Evolutionary conservation across 371 early-diverging fungal genomes (phyloP).

Genomic region (Vairimorpha necatrix): DNA sequence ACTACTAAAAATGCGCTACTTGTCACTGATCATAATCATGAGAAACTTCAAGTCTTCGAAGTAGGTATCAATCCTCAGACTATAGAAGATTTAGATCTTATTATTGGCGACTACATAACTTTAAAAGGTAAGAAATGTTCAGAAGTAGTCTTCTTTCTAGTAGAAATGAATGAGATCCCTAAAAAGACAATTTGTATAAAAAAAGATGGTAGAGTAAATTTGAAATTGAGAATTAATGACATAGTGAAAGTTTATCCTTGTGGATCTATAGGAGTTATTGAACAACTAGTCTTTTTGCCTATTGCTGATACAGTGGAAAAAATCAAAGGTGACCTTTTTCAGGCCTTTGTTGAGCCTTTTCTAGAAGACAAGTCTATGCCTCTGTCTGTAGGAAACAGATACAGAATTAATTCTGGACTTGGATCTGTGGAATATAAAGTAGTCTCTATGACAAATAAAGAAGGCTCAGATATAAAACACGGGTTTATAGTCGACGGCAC

Average conservation of each 20-base stretch:
- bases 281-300: slow-evolving; percentile 85
- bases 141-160: slow-evolving; percentile 85
- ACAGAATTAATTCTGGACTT: slow-evolving; percentile 84
- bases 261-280: slow-evolving; percentile 80
- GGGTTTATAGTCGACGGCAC: slow-evolving; percentile 75
- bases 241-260: slow-evolving; percentile 87
- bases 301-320: slow-evolving; percentile 96
- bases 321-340: slow-evolving; percentile 87
- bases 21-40: slow-evolving; percentile 34
- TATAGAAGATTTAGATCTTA: slow-evolving; percentile 54
- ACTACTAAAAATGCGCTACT: slow-evolving; percentile 51
- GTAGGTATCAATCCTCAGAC: slow-evolving; percentile 52
- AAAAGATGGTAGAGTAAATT: slow-evolving; percentile 76
- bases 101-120: slow-evolving; percentile 67
- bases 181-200: slow-evolving; percentile 83
- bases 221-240: slow-evolving; percentile 91
- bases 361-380: slow-evolving; percentile 81
- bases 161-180: slow-evolving; percentile 80
- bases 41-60: slow-evolving; percentile 40
- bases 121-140: slow-evolving; percentile 94
- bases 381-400: slow-evolving; percentile 82
- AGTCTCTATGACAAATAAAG: slow-evolving; percentile 71
- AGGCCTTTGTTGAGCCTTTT: slow-evolving; percentile 89
- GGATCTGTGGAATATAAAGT: slow-evolving; percentile 94
- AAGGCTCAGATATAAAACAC: slow-evolving; percentile 48